Evolutionary conservation across 2,329 filamentous ascomycete species (phyloP), one percentile per base, ranked within the genome.

Genomic region (Colletotrichum eleusines): DNA sequence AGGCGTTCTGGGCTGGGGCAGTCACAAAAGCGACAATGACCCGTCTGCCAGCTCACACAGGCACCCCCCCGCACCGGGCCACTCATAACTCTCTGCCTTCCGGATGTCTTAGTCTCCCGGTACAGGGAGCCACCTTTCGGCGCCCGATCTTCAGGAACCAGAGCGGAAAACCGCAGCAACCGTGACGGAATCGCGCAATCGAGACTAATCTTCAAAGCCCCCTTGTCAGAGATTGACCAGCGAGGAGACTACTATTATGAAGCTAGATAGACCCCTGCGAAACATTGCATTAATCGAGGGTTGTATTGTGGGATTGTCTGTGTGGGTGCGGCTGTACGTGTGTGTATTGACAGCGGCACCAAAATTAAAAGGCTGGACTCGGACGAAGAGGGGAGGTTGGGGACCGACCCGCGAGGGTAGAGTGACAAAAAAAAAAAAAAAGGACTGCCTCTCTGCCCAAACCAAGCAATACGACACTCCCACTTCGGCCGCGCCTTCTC

Each of bases 281-380:
- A 54, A 63, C 38, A 28, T 68, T 48, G 59, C 40, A 69, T 71
- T 23, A 54, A 63, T 63, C 53, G 65, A 69, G 69, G 67, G 64
- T 63, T 14, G 44, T 42, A 63, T 69, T 71, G 69, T 69, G 69
- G 69, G 59, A 35, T 57, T 71, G 65, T 70, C 46, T 42, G 58
- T 63, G 64, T 69, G 65, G 66, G 60, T 70, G 20, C 51, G 51
- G 28, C 51, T 35, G 51, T 54, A 31, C 18, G 33, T 51, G 35
- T 23, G 65, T 72, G 66, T 44, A 44, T 61, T 69, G 69, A 66
- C 69, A 72, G 66, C 55, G 53, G 46, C 55, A 44, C 42, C 59
- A 66, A 72, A 69, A 70, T 64, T 54, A 63, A 70, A 66, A 72
- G 69, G 69, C 71, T 72, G 69, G 69, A 68, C 58, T 64, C 46